These are phyloP conservation scores for Chlamydomonas reinhardtii DNA, from an alignment of 163 green algal genomes.

Conservation along the genomic window DNA sequence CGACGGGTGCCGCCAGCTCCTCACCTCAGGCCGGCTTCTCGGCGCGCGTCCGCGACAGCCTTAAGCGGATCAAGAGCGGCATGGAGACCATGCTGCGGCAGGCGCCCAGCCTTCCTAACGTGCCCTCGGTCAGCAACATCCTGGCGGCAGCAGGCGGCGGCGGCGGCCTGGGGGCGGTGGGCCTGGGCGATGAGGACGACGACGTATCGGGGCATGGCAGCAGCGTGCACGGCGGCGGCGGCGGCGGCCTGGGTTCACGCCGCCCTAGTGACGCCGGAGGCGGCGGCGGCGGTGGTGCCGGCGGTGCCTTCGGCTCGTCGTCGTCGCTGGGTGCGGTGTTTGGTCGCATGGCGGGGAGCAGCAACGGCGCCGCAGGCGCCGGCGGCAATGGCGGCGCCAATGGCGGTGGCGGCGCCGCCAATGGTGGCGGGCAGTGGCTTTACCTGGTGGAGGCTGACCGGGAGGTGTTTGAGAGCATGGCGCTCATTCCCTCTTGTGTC, in stretches of 20 bases:
- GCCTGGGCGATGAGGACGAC: too few relatives aligned
- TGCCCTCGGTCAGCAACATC: constrained; percentile 18
- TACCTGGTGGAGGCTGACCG: constrained; percentile 62
- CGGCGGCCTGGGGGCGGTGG: too few relatives aligned
- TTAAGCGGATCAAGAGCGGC: constrained; percentile 37
- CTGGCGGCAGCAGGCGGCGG: too few relatives aligned
- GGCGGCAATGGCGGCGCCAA: neutral
- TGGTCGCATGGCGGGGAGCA: neutral
- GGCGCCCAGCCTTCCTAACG: constrained; percentile 4
- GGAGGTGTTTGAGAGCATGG: constrained; percentile 66
- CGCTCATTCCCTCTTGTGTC: constrained; percentile 67
- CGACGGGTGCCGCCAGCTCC: neutral
- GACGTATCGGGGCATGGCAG: neutral
- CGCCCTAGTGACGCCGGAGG: neutral
- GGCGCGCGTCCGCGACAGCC: constrained; percentile 16
- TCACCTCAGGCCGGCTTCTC: neutral
- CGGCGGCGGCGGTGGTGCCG: neutral
- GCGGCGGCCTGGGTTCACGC: neutral
- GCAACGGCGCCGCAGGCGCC: neutral
- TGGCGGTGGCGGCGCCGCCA: neutral
- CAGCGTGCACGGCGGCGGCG: neutral
- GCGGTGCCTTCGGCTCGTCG: too few relatives aligned
- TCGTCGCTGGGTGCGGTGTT: too few relatives aligned
- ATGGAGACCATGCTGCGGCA: constrained; percentile 44
- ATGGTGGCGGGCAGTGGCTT: neutral